phyloP scores from a whole-genome alignment of 148 eudicot species.

The Vaccinium vitisidaea region DNA sequence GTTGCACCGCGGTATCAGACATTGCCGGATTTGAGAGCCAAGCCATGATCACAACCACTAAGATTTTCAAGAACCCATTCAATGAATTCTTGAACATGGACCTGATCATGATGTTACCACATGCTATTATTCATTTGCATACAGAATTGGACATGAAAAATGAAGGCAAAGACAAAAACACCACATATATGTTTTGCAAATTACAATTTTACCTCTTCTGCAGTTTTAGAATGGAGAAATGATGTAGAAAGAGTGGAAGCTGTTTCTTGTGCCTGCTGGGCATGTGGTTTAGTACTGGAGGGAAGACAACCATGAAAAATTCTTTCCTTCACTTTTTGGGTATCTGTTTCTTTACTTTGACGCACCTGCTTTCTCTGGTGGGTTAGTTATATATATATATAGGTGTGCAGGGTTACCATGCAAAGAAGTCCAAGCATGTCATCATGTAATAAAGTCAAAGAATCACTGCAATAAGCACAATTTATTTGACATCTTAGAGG shows the following conservation, averaged over 20 bases:
- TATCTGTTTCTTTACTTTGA: not conserved
- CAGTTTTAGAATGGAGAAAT: not conserved
- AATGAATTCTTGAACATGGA: not conserved
- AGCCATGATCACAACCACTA: not conserved
- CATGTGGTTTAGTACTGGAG: not conserved
- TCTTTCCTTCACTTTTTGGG: not conserved
- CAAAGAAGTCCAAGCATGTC: not conserved
- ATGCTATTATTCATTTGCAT: not conserved
- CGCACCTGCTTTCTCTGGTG: not conserved
- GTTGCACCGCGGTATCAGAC: slow-evolving; percentile 17
- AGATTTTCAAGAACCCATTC: not conserved
- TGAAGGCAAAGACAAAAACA: not conserved
- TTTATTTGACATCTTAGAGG: not conserved
- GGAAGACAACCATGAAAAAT: not conserved
- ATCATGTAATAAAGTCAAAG: not conserved
- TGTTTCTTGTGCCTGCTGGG: no score
- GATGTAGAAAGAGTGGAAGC: not conserved
- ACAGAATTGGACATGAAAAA: not conserved
- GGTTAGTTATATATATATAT: not conserved
- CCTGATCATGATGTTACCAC: not conserved
- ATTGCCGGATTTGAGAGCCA: not conserved
- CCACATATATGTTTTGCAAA: not conserved
- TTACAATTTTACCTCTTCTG: not conserved
- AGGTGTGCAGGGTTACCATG: not conserved
- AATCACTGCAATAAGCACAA: not conserved